Evolutionary conservation across 768 basidiomycete species (phyloP), one percentile per base, ranked within the genome.

Genomic region (Stropharia rugosoannulata): DNA sequence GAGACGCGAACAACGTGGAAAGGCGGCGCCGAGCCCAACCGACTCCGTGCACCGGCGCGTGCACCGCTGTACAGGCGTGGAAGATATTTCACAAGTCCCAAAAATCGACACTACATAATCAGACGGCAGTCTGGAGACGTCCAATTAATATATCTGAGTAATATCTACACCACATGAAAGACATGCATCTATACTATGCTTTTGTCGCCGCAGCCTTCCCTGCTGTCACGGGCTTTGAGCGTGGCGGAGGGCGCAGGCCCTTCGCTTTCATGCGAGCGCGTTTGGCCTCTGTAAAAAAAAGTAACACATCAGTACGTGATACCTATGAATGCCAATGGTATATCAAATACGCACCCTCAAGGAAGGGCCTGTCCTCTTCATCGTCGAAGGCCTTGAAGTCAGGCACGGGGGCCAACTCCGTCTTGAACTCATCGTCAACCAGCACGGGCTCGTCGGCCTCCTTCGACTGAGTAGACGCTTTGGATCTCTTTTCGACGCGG

Each of bases 401-500:
- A 22, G 64, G 63, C 43, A 68, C 67, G 5, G 60, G 49, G 16
- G 32, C 54, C 7, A 60, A 66, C 40, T 64, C 62, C 29, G 71
- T 57, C 32, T 62, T 67, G 37, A 64, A 65, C 51, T 74, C 66
- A 12, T 62, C 68, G 42, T 70, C 72, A 12, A 71, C 72, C 27
- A 64, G 61, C 19, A 62, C 61, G 32, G 64, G 60, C 38, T 63
- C 70, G 29, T 70, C 74, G 35, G 66, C 70, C 45, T 70, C 70
- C 38, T 63, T 59, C 42, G 51, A 43, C 57, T 58, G 53, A 35
- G 59, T 53, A 19, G 63, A 66, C 36, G 55, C 65, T 74, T 90
- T 95, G 46, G 74, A 67, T 56, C 87, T 80, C 72, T 85, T 91
- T 68, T 85, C 89, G n/a, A 98, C 87, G 72, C 91, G 95, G 81